Percentiles rank a stretch among this genome's conserved stretches.
These are phyloP conservation scores for Lanmaoa pseudosensibilis DNA, from an alignment of 768 basidiomycete genomes.

Conservation along the genomic window DNA sequence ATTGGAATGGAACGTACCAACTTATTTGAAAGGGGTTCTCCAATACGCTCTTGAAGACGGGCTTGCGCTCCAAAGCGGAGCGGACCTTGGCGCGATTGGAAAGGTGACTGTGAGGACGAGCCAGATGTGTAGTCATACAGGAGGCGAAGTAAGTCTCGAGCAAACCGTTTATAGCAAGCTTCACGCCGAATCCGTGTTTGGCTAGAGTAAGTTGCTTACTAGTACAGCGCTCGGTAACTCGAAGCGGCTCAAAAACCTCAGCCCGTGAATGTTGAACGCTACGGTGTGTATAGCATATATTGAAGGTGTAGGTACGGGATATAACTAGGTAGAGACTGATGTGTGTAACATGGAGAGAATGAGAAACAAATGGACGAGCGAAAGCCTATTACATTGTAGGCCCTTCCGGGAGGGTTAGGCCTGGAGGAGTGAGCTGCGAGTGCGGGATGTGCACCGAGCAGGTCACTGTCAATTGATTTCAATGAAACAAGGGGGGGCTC, in stretches of 20 bases:
- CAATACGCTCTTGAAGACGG: constrained; percentile 67
- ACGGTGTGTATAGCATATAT: neutral
- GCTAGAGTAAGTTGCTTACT: neutral
- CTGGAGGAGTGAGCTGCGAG: too few relatives aligned
- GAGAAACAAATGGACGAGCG: too few relatives aligned
- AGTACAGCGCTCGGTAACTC: neutral
- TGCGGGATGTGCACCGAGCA: too few relatives aligned
- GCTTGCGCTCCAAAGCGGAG: constrained; percentile 51
- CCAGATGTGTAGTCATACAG: constrained; percentile 50
- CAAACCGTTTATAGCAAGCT: neutral
- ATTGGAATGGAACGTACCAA: constrained; percentile 49
- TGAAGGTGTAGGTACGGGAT: neutral
- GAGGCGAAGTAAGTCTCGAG: neutral
- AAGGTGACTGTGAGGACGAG: constrained; percentile 51
- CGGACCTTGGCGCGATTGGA: constrained; percentile 63
- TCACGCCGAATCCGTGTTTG: neutral
- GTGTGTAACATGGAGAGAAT: neutral
- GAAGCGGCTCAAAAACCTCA: neutral
- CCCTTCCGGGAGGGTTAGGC: too few relatives aligned
- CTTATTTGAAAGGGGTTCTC: constrained; percentile 68
- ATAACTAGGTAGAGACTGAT: neutral
- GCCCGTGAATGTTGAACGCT: neutral
- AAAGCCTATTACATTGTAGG: too few relatives aligned
- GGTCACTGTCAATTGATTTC: neutral
- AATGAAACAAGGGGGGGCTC: neutral